These are phyloP conservation scores for Diophrys appendiculata DNA, from an alignment of 73 alveolate genomes.

Conservation along the genomic window DNA sequence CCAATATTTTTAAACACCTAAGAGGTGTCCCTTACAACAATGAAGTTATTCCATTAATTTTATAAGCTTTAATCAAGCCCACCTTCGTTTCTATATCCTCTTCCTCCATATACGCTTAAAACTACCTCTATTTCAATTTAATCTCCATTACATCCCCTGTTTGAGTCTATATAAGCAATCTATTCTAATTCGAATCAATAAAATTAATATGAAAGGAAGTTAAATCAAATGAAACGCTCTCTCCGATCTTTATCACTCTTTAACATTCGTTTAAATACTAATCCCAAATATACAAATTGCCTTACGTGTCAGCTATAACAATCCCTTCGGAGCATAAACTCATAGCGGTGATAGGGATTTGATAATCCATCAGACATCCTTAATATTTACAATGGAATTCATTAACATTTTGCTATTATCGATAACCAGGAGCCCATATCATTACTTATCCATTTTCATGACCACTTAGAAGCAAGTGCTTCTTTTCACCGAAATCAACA, in stretches of 20 bases:
- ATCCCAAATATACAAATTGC: slow-evolving; percentile 69
- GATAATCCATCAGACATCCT: background rate
- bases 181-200: slow-evolving; percentile 68
- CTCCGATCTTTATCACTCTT: slow-evolving; percentile 69
- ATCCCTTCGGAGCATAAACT: background rate
- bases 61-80: slow-evolving; percentile 67
- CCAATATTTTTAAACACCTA: slow-evolving; percentile 65
- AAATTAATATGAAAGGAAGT: slow-evolving; percentile 71
- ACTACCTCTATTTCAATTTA: no score
- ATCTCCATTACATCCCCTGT: slow-evolving; percentile 88
- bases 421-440: no score
- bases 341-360: background rate
- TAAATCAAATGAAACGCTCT: slow-evolving; percentile 61
- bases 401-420: no score
- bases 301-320: background rate
- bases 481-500: background rate
- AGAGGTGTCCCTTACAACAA: slow-evolving; percentile 60
- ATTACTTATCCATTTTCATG: background rate
- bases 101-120: no score
- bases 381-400: background rate
- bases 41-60: slow-evolving; percentile 70
- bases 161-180: slow-evolving; percentile 63
- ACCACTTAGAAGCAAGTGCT: background rate
- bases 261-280: slow-evolving; percentile 55
- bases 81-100: no score